Evolutionary conservation across 75 land plant species (phyloP).

Genomic region (Cunninghamia lanceolata): DNA sequence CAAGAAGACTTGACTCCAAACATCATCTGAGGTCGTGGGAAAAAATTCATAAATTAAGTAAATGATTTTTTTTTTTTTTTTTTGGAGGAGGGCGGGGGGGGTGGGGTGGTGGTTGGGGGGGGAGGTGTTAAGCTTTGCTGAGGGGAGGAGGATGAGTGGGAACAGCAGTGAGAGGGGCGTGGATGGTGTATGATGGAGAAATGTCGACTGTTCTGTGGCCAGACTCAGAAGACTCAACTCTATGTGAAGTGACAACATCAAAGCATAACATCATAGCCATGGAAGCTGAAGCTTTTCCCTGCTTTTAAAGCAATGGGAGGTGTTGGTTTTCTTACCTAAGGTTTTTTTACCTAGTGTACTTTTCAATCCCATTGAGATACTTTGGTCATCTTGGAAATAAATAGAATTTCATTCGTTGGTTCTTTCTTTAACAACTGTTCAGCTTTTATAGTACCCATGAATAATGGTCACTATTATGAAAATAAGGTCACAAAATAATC

Average conservation of each 20-base stretch:
- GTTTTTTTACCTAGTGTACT: background rate
- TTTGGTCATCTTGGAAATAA: background rate
- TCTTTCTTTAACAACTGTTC: background rate
- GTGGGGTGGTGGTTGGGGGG: no score
- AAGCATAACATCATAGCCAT: background rate
- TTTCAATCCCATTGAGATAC: background rate
- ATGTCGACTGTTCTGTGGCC: background rate
- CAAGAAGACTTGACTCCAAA: no score
- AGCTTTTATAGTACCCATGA: background rate
- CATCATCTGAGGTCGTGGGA: no score
- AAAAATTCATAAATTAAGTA: no score
- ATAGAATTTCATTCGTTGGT: background rate
- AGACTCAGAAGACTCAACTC: background rate
- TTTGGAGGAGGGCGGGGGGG: no score
- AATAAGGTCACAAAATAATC: background rate
- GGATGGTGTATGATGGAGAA: no score
- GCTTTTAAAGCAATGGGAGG: background rate
- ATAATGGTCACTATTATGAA: background rate
- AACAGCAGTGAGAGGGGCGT: no score
- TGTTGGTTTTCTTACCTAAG: background rate
- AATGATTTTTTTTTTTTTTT: no score
- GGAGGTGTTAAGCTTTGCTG: no score
- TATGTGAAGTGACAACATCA: background rate
- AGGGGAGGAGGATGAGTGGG: no score
- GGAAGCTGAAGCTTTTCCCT: background rate